Conservation (phyloP, 2,329 filamentous ascomycete species). For the Neonectria hederae region DNA sequence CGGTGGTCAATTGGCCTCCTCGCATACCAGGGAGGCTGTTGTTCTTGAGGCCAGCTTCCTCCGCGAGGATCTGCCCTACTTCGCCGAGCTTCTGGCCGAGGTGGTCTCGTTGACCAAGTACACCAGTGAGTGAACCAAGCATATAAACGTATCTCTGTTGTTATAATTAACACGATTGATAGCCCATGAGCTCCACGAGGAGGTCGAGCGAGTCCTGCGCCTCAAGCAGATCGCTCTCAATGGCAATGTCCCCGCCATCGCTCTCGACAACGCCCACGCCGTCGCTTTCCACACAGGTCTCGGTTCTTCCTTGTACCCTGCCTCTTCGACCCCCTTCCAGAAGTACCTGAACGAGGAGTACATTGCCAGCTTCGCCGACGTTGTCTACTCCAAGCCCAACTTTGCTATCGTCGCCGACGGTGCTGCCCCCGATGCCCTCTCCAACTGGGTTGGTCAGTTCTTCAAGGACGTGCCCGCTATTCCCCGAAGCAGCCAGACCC, state of each 20-base stretch:
- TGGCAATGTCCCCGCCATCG: conserved; percentile 70
- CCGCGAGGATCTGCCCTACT: conserved; percentile 95
- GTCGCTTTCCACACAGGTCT: conserved; percentile 95
- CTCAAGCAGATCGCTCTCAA: conserved; percentile 79
- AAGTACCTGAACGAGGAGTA: conserved; percentile 83
- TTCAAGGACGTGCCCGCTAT: conserved; percentile 76
- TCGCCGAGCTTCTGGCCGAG: conserved; percentile 93
- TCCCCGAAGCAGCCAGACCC: conserved; percentile 59
- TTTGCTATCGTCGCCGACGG: conserved; percentile 93
- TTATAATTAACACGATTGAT: conserved; percentile 25
- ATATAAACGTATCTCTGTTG: conserved; percentile 1
- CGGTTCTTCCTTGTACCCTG: conserved; percentile 79
- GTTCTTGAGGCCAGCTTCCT: conserved; percentile 95
- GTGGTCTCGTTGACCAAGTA: conserved; percentile 90
- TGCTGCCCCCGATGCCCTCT: conserved; percentile 76
- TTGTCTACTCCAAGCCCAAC: conserved; percentile 88
- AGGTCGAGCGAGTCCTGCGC: conserved; percentile 80
- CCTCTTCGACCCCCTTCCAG: conserved; percentile 74
- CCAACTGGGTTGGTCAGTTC: conserved; percentile 93
- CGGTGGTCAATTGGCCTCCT: conserved; percentile 86
- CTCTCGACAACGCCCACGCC: conserved; percentile 85
- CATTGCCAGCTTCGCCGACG: conserved; percentile 78
- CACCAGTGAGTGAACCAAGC: conserved; percentile 63
- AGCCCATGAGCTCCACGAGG: conserved; percentile 93
- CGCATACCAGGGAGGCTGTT: conserved; percentile 92